Base-by-base conservation (phyloP, 1,139 yeast species). In the Suhomyces chickasaworum region DNA sequence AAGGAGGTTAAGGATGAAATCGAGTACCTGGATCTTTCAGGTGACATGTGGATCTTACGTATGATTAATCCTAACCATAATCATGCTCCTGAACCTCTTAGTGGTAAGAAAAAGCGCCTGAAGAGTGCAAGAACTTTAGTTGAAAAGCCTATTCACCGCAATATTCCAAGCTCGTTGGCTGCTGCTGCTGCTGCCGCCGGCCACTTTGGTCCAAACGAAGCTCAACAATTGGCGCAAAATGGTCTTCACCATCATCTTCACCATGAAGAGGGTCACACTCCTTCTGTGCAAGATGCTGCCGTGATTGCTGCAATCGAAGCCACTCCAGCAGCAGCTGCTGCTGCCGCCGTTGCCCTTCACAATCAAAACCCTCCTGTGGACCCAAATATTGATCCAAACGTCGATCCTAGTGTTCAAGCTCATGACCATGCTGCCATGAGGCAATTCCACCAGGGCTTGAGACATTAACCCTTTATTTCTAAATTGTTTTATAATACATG, bases 21-120 rank as follows among this genome's bases (percentile, higher is more conserved):
- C 41, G 65, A 60, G 29, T 63, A 53, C 45, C 49, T 42, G 33
- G 55, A 50, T 41, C 53, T 54, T 16, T 31, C 48, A 25, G 54
- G 53, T 32, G 79, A 74, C 53, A 69, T 72, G 69, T 75, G 80
- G 80, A 73, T 75, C 41, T 73, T 75, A 56, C 60, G 79, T 50
- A 75, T 75, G 80, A 75, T 75, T 46, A 74, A 72, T 56, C 78
- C 78, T 12, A 66, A 66, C 38, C 79, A 75, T 58, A 74, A 73
- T 56, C 80, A 75, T 54, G 64, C 78, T 2, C 73, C 78, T 13
- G 79, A 75, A 59, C 77, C 78, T 23, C 59, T 62, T 37, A 56
- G 56, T 45, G 53, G 60, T n/a, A 61, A 59, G 48, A 69, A 70
- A 54, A 73, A 71, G 60, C 64, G 75, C 53, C 64, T 67, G 50